Percentiles rank a stretch among this genome's conserved stretches.
Evolutionary conservation across 164 flowering plant species (phyloP).

Genomic region (Dillenia suffruticosa): DNA sequence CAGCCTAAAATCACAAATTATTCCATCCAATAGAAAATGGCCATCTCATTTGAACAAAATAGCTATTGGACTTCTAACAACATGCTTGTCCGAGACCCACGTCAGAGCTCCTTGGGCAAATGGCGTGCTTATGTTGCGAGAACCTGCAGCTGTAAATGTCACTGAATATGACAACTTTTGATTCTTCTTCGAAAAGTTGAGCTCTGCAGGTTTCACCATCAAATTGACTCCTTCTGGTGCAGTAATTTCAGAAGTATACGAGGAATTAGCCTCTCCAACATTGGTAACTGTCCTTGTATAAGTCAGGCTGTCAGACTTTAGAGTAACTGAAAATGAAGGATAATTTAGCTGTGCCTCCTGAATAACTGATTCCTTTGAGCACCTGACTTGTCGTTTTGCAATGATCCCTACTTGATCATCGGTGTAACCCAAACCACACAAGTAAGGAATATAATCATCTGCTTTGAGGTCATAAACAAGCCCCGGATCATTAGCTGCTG

Average conservation of each 20-base stretch:
- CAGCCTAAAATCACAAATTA: no score
- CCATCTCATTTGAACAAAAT: conserved; percentile 4
- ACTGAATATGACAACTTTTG: conserved; percentile 4
- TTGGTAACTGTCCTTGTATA: conserved; percentile 15
- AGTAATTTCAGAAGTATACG: neutral
- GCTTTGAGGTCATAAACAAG: conserved; percentile 25
- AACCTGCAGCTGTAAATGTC: neutral
- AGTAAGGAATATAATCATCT: no score
- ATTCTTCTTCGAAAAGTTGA: conserved; percentile 1
- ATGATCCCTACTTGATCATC: no score
- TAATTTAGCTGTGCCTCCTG: no score
- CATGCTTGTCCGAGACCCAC: neutral
- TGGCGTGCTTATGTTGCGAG: neutral
- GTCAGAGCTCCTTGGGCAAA: neutral
- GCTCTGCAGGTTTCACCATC: neutral
- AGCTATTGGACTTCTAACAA: conserved; percentile 7
- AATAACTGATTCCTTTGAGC: no score
- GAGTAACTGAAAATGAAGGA: neutral
- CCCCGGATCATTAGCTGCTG: conserved; percentile 28
- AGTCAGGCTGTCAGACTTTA: neutral
- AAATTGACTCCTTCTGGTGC: conserved; percentile 5
- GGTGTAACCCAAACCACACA: no score
- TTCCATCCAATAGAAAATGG: no score
- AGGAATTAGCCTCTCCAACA: conserved; percentile 10
- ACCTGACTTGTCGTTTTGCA: no score